Evolutionary conservation across 768 basidiomycete genomes (phyloP).

Genomic region (Rhodotorula toruloides): DNA sequence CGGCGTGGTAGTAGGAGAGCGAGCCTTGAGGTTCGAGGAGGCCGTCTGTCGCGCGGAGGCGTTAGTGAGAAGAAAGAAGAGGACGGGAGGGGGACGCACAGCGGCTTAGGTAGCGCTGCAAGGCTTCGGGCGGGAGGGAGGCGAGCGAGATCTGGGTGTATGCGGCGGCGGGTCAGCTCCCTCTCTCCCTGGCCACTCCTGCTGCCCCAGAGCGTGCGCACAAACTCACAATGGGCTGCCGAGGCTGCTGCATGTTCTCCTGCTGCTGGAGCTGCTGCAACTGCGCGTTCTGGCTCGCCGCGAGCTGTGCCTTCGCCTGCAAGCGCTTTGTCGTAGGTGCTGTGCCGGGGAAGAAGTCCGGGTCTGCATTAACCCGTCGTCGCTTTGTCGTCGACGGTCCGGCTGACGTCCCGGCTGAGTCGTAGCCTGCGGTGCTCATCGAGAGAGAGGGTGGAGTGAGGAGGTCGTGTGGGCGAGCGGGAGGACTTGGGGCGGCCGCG

Average conservation of each 20-base stretch:
- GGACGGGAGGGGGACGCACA: slow-evolving; percentile 3
- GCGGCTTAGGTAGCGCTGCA: slow-evolving; percentile 36
- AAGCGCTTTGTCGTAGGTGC: slow-evolving; percentile 16
- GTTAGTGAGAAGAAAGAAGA: background rate
- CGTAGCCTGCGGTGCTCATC: slow-evolving; percentile 21
- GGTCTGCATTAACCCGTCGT: background rate
- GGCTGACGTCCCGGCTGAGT: background rate
- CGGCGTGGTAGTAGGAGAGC: slow-evolving; percentile 39
- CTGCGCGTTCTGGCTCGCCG: background rate
- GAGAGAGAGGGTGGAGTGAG: background rate
- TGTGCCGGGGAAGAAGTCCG: slow-evolving; percentile 12
- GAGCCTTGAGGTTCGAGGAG: slow-evolving; percentile 22
- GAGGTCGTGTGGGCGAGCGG: background rate
- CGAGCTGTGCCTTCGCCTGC: slow-evolving; percentile 1
- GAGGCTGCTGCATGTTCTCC: background rate
- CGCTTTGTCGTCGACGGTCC: slow-evolving; percentile 4
- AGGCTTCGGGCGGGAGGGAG: slow-evolving; percentile 22
- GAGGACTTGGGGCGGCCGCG: background rate
- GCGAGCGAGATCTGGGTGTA: slow-evolving; percentile 23
- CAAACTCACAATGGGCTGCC: slow-evolving; percentile 16
- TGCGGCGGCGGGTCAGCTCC: background rate
- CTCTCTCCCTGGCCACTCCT: too few species aligned
- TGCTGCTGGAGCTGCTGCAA: background rate
- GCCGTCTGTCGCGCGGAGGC: slow-evolving; percentile 17
- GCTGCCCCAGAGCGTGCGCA: background rate